These are phyloP conservation scores for Cystobasidium onofrii DNA, from an alignment of 768 basidiomycete species.

Conservation along the genomic window DNA sequence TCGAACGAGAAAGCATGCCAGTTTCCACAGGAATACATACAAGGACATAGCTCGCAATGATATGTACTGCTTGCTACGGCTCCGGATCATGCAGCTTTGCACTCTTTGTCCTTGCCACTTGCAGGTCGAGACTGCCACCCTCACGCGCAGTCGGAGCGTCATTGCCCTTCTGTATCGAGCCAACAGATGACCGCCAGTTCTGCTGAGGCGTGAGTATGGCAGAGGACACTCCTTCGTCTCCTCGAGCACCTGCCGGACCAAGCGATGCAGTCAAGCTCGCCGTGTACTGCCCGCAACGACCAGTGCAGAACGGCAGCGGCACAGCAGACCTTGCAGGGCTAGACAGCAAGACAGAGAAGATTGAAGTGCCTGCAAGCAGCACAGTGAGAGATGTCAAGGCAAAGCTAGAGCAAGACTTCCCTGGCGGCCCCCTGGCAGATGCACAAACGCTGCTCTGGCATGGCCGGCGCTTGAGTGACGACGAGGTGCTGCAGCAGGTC, in stretches of 20 bases:
- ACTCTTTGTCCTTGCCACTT: too few species aligned
- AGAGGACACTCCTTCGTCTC: neutral
- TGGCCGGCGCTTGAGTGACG: slow-evolving; percentile 2
- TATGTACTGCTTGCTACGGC: too few species aligned
- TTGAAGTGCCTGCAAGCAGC: neutral
- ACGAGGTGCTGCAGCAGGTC: neutral
- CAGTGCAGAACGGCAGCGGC: neutral
- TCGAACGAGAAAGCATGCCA: too few species aligned
- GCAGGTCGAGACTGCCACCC: neutral
- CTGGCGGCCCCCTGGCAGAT: neutral
- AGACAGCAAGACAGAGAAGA: neutral
- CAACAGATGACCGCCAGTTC: neutral
- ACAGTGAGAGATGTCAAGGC: slow-evolving; percentile 9
- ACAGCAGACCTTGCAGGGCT: neutral
- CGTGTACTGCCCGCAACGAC: slow-evolving; percentile 20
- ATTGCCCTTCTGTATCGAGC: neutral
- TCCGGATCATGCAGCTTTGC: too few species aligned
- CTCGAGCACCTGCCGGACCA: too few species aligned
- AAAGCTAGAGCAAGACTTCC: slow-evolving; percentile 12
- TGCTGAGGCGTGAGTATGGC: neutral
- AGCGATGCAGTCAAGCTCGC: slow-evolving; percentile 6
- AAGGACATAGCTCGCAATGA: too few species aligned
- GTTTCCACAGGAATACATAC: too few species aligned
- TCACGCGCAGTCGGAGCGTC: too few species aligned
- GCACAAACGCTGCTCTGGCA: slow-evolving; percentile 16